A percentile compares a stretch with the other conserved stretches of the same genome.
phyloP scores from a whole-genome alignment of 1,284 basidiomycete genomes.

The Marasmius tenuissimus region DNA sequence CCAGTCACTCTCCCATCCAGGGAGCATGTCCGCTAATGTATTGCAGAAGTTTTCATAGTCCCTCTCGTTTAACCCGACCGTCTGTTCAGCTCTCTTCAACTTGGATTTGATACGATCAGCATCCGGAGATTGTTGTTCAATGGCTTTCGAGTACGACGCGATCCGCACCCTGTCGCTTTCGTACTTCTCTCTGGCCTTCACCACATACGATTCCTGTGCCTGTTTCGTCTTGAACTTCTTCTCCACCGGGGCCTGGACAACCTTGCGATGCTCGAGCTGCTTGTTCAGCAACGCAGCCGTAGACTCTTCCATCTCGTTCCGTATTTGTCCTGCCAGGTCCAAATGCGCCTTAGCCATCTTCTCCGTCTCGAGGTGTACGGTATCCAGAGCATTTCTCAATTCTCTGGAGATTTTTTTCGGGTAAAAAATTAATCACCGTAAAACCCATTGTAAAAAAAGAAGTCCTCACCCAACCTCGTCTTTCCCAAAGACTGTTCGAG shows the following conservation, averaged over 20 bases:
- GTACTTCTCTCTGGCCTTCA: constrained; percentile 73
- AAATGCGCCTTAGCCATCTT: constrained; percentile 55
- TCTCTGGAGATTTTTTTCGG: constrained; percentile 37
- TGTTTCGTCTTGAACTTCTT: constrained; percentile 66
- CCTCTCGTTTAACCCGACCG: constrained; percentile 67
- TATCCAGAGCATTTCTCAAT: constrained; percentile 56
- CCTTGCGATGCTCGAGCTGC: constrained; percentile 52
- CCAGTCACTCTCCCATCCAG: constrained; percentile 78
- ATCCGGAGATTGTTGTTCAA: constrained; percentile 64
- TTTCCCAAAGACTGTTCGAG: constrained; percentile 57
- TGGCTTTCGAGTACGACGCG: constrained; percentile 75
- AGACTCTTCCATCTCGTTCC: constrained; percentile 58
- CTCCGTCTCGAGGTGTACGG: constrained; percentile 62
- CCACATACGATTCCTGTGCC: constrained; percentile 61
- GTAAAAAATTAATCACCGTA: background rate
- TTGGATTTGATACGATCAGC: constrained; percentile 69
- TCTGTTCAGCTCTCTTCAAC: constrained; percentile 69
- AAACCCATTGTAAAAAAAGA: background rate
- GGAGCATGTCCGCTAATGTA: constrained; percentile 61
- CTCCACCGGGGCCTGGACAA: constrained; percentile 55
- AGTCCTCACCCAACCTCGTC: constrained; percentile 66
- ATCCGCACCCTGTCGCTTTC: constrained; percentile 74
- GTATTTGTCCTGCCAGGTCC: constrained; percentile 54
- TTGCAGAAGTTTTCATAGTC: constrained; percentile 72
- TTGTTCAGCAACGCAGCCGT: constrained; percentile 48